phyloP scores from a whole-genome alignment of 768 basidiomycete genomes.

The Neoboletus brunneissimus region DNA sequence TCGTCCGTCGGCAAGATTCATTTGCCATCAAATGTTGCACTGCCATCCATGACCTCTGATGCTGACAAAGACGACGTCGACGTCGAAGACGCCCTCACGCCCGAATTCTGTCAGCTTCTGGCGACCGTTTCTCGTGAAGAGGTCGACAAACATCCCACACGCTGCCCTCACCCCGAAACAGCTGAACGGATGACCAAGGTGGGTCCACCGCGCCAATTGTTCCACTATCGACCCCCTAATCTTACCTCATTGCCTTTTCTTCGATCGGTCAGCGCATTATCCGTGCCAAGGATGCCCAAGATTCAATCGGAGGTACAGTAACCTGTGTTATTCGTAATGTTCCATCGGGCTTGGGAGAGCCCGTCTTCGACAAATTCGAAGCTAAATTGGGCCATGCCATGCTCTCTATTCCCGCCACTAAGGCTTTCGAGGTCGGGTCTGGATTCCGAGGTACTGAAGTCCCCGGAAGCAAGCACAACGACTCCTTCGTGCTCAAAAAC shows the following conservation, averaged over 20 bases:
- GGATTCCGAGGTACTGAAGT: constrained; percentile 95
- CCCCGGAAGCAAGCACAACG: constrained; percentile 92
- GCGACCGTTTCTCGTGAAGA: constrained; percentile 77
- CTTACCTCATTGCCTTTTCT: constrained; percentile 9
- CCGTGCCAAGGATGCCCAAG: constrained; percentile 83
- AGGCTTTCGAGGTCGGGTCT: constrained; percentile 96
- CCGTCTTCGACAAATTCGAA: constrained; percentile 98
- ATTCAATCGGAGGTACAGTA: constrained; percentile 98
- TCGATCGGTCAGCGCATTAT: constrained; percentile 70
- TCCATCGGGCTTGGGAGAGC: constrained; percentile 92
- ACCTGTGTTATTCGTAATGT: constrained; percentile 93
- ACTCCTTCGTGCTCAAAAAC: constrained; percentile 69
- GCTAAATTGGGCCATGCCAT: constrained; percentile 95
- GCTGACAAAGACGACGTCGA: constrained; percentile 60
- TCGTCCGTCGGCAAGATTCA: constrained; percentile 93
- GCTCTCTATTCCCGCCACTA: constrained; percentile 98
- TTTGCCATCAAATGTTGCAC: constrained; percentile 54
- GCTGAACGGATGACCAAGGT: constrained; percentile 91
- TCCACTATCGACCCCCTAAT: constrained; percentile 35
- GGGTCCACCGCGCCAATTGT: neutral
- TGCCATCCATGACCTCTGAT: constrained; percentile 40
- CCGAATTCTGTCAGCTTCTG: constrained; percentile 80
- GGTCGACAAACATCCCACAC: constrained; percentile 82
- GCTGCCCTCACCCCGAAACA: constrained; percentile 89
- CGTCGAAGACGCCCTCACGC: constrained; percentile 69